Base-by-base conservation (phyloP, 2,329 filamentous ascomycete species). In the Chaetomiaceae sp. region DNA sequence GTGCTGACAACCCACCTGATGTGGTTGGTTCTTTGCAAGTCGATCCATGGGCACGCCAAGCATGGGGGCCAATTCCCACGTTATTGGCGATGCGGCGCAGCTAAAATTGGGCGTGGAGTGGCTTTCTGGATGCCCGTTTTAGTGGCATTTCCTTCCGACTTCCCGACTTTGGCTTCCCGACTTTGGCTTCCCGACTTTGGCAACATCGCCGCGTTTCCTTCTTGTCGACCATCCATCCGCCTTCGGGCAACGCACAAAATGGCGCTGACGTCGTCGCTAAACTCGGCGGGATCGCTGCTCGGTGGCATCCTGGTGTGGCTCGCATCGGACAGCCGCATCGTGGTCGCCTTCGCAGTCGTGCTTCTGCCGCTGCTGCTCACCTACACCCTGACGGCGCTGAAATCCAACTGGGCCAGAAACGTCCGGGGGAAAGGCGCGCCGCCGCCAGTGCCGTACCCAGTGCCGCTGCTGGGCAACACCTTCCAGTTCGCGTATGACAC, bases 401-500 rank as follows among this genome's bases (percentile, higher is more conserved):
- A 17, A n/a, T 45, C 48, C 12, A 11, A 27, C 15, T 39, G 39
- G 45, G 15, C 20, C 43, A 27, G 24, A 12, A 40, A 34, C 33
- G 20, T 29, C 8, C n/a, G 37, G 34, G 22, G 32, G 27, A 42
- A 40, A 29, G 38, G 24, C 37, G 11, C 37, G 3, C 49, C 51
- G 4, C 49, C 49, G 10, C 24, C 41, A n/a, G 46, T 41, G 9
- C 51, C 51, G 3, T 53, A 51, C 29, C 19, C 42, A 12, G 29
- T 53, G 17, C 51, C 51, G 15, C 7, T 42, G 5, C 10, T 51
- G 24, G 49, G 36, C 10, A 51, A 53, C 38, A 51, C 46, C 7
- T n/a, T 51, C 38, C 39, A 42, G 26, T 51, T 53, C 10, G 51
- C 51, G 27, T 32, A 43, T 30, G 45, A 47, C 37, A 43, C 46